Percentiles rank a stretch among this genome's conserved stretches.
Evolutionary conservation across 306 rosid species (phyloP).

Genomic region (Vigna unguiculata): DNA sequence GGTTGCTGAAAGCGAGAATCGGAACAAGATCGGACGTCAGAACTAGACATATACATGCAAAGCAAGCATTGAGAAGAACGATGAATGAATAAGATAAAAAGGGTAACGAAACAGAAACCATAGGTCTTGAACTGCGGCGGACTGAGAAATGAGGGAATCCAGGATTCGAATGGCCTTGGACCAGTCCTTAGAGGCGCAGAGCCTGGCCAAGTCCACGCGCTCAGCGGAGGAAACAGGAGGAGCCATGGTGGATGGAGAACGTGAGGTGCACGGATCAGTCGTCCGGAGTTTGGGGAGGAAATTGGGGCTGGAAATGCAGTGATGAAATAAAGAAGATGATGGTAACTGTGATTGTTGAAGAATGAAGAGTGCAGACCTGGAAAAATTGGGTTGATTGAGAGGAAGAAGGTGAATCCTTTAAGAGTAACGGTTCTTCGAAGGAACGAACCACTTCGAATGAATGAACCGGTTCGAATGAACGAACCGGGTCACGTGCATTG

Average conservation of each 20-base stretch:
- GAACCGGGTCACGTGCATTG: neutral
- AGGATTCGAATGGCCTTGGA: conserved; percentile 92
- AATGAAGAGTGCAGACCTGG: neutral
- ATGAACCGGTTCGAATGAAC: no score
- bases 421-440: conserved; percentile 19
- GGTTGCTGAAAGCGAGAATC: conserved; percentile 66
- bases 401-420: neutral
- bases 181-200: conserved; percentile 87
- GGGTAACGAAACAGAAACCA: conserved; percentile 52
- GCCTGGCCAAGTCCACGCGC: conserved; percentile 79
- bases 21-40: conserved; percentile 38
- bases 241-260: conserved; percentile 52
- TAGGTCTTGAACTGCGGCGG: conserved; percentile 75
- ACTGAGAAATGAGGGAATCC: conserved; percentile 77
- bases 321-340: neutral
- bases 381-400: neutral
- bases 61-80: neutral
- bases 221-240: conserved; percentile 56
- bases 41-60: neutral
- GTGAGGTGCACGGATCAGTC: conserved; percentile 50
- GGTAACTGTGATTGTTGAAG: neutral
- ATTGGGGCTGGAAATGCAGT: conserved; percentile 16
- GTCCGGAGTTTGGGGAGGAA: neutral
- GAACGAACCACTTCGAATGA: no score
- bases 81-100: conserved; percentile 1